phyloP scores from a whole-genome alignment of 2,329 filamentous ascomycete species.

The Ophiocordyceps camponoti-saundersi region DNA sequence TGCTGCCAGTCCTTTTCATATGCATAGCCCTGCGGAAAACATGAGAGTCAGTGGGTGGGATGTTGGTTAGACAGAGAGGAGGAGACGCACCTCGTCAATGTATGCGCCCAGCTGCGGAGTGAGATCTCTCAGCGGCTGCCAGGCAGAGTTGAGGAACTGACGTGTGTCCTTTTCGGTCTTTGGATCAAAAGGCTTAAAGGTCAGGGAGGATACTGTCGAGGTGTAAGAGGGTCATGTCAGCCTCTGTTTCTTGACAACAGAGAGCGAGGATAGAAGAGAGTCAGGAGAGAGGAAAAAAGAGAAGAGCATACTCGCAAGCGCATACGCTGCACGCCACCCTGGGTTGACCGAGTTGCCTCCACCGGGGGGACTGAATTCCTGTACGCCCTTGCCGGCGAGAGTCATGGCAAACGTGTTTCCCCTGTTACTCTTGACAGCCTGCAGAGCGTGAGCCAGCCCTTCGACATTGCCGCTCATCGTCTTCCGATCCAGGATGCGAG shows the following conservation, averaged over 20 bases:
- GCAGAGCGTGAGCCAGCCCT: neutral
- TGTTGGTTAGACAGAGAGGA: neutral
- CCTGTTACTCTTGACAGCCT: neutral
- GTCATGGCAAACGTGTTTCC: neutral
- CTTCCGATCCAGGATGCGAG: neutral
- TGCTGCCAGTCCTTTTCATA: neutral
- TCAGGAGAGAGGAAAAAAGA: too few species aligned
- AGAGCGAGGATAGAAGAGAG: neutral
- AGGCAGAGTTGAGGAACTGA: neutral
- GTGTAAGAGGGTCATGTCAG: too few species aligned
- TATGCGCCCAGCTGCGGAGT: neutral
- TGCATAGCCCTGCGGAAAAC: neutral
- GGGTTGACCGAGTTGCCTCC: neutral
- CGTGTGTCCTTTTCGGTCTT: neutral
- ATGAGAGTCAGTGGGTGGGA: too few species aligned
- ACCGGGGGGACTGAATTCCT: neutral
- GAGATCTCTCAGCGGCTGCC: neutral
- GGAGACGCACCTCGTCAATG: neutral
- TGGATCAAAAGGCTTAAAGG: neutral
- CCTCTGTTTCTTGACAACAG: too few species aligned
- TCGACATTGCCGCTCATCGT: neutral
- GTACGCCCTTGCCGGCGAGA: neutral
- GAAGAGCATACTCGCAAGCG: neutral
- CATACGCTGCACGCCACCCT: neutral
- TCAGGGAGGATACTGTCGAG: neutral